phyloP scores from a whole-genome alignment of 768 basidiomycete species.

The Strobilomyces confusus region DNA sequence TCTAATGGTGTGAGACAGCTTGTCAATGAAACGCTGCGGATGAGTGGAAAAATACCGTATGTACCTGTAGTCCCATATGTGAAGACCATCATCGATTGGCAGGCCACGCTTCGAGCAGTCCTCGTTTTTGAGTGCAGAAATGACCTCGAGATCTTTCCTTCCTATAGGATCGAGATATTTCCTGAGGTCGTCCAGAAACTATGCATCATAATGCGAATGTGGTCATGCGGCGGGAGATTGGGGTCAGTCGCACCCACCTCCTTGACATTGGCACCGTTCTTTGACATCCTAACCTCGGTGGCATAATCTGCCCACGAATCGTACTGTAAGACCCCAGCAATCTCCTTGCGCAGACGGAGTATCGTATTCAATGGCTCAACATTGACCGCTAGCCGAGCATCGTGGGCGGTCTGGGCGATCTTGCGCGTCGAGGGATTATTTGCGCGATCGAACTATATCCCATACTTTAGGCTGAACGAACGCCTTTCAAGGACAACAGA shows the following conservation, averaged over 20 bases:
- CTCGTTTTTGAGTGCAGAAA: conserved; percentile 69
- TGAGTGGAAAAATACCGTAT: conserved; percentile 11
- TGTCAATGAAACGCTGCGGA: neutral
- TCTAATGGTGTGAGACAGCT: conserved; percentile 5
- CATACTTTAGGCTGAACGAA: neutral
- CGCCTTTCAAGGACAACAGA: neutral
- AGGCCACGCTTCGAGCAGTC: conserved; percentile 58
- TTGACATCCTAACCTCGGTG: conserved; percentile 82
- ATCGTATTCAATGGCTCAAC: conserved; percentile 64
- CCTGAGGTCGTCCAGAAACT: conserved; percentile 78
- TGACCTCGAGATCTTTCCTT: conserved; percentile 55
- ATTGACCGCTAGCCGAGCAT: conserved; percentile 63
- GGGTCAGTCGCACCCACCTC: conserved; percentile 36
- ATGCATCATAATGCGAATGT: neutral
- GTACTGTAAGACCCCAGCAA: conserved; percentile 65
- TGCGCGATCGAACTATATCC: conserved; percentile 67
- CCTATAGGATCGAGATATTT: conserved; percentile 70
- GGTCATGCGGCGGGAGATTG: neutral
- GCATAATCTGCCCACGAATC: conserved; percentile 79
- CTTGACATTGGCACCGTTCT: conserved; percentile 55
- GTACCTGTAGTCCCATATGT: conserved; percentile 80
- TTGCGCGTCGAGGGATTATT: conserved; percentile 64
- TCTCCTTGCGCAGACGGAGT: conserved; percentile 63
- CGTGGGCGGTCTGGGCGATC: conserved; percentile 58
- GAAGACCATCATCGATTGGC: conserved; percentile 66